Evolutionary conservation across 2,329 filamentous ascomycete genomes (phyloP).

Genomic region (Lasiodiplodia gonubiensis): DNA sequence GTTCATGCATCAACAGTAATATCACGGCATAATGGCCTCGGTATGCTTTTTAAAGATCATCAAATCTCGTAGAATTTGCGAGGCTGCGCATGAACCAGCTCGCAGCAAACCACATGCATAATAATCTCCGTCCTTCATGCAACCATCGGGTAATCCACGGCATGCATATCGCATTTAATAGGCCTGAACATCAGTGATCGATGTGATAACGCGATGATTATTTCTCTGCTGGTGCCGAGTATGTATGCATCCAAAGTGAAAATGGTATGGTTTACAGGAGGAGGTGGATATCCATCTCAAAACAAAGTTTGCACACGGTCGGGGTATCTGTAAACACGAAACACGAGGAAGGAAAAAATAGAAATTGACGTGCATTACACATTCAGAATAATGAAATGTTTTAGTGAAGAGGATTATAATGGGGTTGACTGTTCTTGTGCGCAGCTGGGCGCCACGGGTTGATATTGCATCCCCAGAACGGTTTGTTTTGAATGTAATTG

Average conservation of each 20-base stretch:
- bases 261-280: neutral
- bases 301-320: neutral
- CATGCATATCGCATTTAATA: constrained; percentile 8
- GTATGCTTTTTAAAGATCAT: neutral
- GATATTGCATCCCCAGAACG: neutral
- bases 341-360: neutral
- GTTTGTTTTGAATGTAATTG: neutral
- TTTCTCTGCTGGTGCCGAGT: neutral
- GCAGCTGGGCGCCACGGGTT: neutral
- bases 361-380: neutral
- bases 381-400: neutral
- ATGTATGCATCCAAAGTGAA: neutral
- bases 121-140: neutral
- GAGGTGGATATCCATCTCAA: neutral
- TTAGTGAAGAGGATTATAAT: neutral
- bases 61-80: neutral
- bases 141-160: neutral
- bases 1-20: neutral
- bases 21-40: neutral
- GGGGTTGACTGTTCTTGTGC: neutral
- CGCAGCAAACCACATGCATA: neutral
- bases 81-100: neutral
- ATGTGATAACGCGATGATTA: neutral
- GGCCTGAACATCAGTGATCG: neutral
- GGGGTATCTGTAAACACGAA: neutral